Evolutionary conservation across 148 eudicot species (phyloP), one percentile per base, ranked within the genome.

Genomic region (Silene latifolia): DNA sequence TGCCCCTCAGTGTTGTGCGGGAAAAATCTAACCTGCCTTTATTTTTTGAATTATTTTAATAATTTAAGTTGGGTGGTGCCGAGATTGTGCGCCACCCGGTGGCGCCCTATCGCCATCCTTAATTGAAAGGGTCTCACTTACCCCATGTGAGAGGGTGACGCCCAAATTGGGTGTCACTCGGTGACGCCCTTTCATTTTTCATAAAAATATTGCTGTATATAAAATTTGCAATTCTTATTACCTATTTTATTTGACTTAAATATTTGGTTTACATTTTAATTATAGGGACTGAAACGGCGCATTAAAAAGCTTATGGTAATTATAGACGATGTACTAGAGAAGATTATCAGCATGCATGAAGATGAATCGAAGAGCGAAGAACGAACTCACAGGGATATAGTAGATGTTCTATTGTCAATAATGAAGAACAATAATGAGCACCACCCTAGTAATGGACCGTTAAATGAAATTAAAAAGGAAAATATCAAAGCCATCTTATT

Each of bases 401-500:
- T 69, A 4, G 72, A 69, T 17, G 72, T 69, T 69, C 47, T 69
- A 29, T 14, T 69, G 48, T 69, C 72, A 8, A 19, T 69, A 24
- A 69, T 47, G 72, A 69, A 21, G 15, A 69, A 47, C 51, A 4
- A 39, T 7, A 39, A 39, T 5, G 4, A 24, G 35, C 35, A 32
- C 17, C 4, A 1, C 44, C 8, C 44, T 24, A 64, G 7, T 13
- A 57, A 57, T n/a, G 61, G 61, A 57, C 61, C 61, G 23, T 15
- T 42, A 23, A 27, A 74, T 19, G 70, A 4, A 9, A 74, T 74
- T 51, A 61, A 51, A 27, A 74, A 60, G 17, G 70, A 74, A 25
- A 66, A 54, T 51, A 74, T 74, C 2, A 74, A 74, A 63, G 77
- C 70, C 61, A 74, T 74, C 8, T 47, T 74, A 25, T 46, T 74